A percentile compares a stretch with the other conserved stretches of the same genome.
Evolutionary conservation across 257 asterid species (phyloP).

Genomic region (Fraxinus cuspidata): DNA sequence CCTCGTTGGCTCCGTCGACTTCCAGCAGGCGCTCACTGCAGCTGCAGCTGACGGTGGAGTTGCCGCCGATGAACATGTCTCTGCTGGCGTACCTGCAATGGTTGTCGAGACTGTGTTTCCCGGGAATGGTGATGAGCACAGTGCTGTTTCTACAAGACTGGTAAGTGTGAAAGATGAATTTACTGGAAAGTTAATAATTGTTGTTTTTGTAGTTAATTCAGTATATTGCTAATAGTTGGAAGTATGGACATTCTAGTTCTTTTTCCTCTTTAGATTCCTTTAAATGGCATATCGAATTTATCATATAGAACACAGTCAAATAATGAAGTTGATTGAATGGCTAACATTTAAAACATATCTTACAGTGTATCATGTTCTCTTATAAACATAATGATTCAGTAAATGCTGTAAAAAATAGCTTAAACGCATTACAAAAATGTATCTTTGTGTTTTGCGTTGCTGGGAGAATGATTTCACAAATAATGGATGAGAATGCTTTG

Average conservation of each 20-base stretch:
- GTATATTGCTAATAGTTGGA: background rate
- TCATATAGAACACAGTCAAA: background rate
- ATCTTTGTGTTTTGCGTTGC: background rate
- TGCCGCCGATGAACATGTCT: constrained; percentile 70
- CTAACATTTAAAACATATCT: background rate
- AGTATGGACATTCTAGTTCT: background rate
- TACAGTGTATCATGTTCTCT: background rate
- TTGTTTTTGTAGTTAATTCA: background rate
- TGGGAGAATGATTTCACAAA: background rate
- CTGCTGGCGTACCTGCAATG: constrained; percentile 60
- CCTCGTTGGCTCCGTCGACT: constrained; percentile 72
- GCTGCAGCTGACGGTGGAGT: constrained; percentile 94
- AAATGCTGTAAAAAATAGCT: background rate
- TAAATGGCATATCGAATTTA: background rate
- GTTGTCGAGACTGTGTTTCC: constrained; percentile 83
- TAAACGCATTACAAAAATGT: background rate
- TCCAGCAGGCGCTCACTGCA: constrained; percentile 82
- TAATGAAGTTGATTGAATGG: background rate
- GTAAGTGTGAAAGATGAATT: constrained; percentile 39
- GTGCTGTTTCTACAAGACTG: constrained; percentile 76
- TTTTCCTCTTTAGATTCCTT: background rate
- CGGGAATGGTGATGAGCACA: constrained; percentile 50
- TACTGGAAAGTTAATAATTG: background rate
- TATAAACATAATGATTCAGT: background rate
- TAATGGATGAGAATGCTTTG: background rate